Evolutionary conservation across 148 eudicot species (phyloP), one percentile per base, ranked within the genome.

Genomic region (Arbutus unedo): DNA sequence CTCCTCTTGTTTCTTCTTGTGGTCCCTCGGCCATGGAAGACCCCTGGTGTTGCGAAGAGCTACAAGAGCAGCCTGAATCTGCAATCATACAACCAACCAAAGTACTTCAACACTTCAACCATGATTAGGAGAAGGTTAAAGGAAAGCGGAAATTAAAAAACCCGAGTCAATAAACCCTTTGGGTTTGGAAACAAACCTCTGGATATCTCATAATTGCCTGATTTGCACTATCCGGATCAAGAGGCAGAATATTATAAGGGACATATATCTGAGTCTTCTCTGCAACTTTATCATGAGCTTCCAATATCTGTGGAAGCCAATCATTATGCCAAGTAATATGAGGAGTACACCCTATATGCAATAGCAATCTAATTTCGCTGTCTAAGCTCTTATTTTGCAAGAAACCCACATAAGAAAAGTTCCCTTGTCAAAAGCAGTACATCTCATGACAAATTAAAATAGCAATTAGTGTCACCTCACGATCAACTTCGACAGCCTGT

Each of bases 131-230:
- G 77, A 54, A 76, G 4, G 53, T 49, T 64, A 62, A 45, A 79
- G 50, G 71, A 80, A 41, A 56, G 44, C 16, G 14, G 31, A 23
- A 7, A 49, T 49, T 57, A 41, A 48, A 67, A 79, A 15, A 41
- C 51, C 44, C 77, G 72, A 79, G 41, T 48, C 6, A 78, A 78
- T 47, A 74, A 44, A 44, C 23, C 15, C 47, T 74, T 62, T 9
- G 41, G 74, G 49, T 16, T 66, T 25, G 19, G 41, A 68, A 77
- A 81, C 76, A 8, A 57, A 97, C 99, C 99, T 97, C 99, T 11
- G 98, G 99, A 83, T 88, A 94, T 90, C 90, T 93, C 99, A 97
- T 97, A 77, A 97, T 93, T 64, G 99, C 97, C 88, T 94, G 99
- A 90, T 94, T 92, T 78, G 94, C 97, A 91, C 98, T 97, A 78